Conservation (phyloP, 2,329 filamentous ascomycete genomes). For the Xylaria hypoxylon region DNA sequence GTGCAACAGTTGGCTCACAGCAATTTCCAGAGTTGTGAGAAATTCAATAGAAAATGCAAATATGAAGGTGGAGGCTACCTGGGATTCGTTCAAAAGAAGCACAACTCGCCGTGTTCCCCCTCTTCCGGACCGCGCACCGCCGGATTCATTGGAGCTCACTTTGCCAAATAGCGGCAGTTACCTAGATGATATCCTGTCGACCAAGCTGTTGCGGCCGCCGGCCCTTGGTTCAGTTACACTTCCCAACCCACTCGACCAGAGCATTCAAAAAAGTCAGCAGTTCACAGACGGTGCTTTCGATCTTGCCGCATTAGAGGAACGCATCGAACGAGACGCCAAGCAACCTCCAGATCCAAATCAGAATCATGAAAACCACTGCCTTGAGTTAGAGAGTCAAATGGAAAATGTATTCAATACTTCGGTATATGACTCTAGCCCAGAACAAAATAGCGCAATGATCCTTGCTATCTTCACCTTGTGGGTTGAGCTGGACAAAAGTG, state of each 20-base stretch:
- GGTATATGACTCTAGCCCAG: constrained; percentile 58
- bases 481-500: constrained; percentile 65
- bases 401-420: constrained; percentile 21
- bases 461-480: constrained; percentile 69
- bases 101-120: constrained; percentile 55
- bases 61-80: constrained; percentile 50
- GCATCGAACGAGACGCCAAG: not conserved
- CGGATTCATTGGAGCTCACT: constrained; percentile 50
- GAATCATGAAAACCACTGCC: constrained; percentile 29
- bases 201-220: not conserved
- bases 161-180: constrained; percentile 57
- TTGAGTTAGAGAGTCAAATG: constrained; percentile 43
- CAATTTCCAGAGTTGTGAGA: constrained; percentile 47
- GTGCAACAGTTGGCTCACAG: constrained; percentile 47
- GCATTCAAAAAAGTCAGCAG: constrained; percentile 43
- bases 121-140: constrained; percentile 55
- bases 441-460: constrained; percentile 64
- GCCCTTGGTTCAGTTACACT: constrained; percentile 30
- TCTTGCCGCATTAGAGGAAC: constrained; percentile 38
- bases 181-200: constrained; percentile 43
- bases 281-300: constrained; percentile 41
- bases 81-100: constrained; percentile 55
- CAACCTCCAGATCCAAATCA: no score
- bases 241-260: constrained; percentile 40
- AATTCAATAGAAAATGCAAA: constrained; percentile 49